phyloP scores from a whole-genome alignment of 2,329 filamentous ascomycete species.

The Neonectria ditissima region DNA sequence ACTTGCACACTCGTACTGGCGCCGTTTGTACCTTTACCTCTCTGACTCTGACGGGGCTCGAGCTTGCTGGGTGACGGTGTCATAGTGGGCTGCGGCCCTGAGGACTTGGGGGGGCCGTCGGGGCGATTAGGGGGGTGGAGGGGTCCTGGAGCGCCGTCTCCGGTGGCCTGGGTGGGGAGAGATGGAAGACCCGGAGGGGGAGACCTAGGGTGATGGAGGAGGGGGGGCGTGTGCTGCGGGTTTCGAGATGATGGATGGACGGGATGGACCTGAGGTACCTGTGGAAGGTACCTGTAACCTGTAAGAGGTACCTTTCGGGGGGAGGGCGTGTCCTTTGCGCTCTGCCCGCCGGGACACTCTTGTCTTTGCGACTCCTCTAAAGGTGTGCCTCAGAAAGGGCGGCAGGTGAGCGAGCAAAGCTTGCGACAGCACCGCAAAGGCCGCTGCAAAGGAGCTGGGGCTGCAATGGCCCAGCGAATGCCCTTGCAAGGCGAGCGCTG shows the following conservation, averaged over 20 bases:
- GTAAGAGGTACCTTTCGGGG: not conserved
- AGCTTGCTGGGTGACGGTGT: conserved; percentile 45
- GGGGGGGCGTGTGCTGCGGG: conserved; percentile 26
- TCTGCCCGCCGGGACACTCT: too few species aligned
- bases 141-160: conserved; percentile 39
- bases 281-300: not conserved
- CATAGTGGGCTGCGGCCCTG: conserved; percentile 47
- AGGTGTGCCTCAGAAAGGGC: conserved; percentile 13
- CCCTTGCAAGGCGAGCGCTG: conserved; percentile 29
- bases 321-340: too few species aligned
- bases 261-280: conserved; percentile 8
- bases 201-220: conserved; percentile 28
- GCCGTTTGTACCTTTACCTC: conserved; percentile 32
- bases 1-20: conserved; percentile 20
- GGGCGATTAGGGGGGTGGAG: conserved; percentile 40
- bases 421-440: conserved; percentile 15
- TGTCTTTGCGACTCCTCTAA: not conserved
- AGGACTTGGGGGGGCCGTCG: conserved; percentile 33
- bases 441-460: not conserved
- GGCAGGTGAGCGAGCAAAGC: conserved; percentile 25
- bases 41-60: conserved; percentile 42
- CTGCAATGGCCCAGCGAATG: conserved; percentile 14
- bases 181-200: conserved; percentile 29
- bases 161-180: conserved; percentile 40
- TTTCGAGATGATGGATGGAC: conserved; percentile 16